These are phyloP conservation scores for Coniochaeta sp. DNA, from an alignment of 2,329 filamentous ascomycete species.

Conservation along the genomic window DNA sequence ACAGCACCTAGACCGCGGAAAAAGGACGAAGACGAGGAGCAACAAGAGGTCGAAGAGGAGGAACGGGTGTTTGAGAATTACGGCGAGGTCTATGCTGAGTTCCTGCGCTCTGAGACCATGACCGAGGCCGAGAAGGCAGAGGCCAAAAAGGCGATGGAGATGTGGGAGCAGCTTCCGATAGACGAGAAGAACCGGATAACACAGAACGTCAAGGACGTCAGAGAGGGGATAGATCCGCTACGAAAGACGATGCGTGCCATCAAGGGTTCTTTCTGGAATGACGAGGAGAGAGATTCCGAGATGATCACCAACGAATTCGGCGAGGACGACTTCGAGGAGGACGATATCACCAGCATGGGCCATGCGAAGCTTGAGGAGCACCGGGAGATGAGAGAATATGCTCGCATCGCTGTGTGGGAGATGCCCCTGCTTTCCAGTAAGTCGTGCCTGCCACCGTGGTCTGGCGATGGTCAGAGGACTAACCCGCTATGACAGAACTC, in stretches of 20 bases:
- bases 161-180: slow-evolving; percentile 10
- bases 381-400: slow-evolving; percentile 81
- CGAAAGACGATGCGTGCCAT: slow-evolving; percentile 12
- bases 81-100: slow-evolving; percentile 9
- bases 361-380: slow-evolving; percentile 85
- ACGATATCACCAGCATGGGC: slow-evolving; percentile 76
- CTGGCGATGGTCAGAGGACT: slow-evolving; percentile 3
- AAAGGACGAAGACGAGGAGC: slow-evolving; percentile 4
- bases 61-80: slow-evolving; percentile 8
- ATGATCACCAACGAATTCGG: slow-evolving; percentile 44
- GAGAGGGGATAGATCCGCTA: slow-evolving; percentile 14
- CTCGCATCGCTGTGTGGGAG: slow-evolving; percentile 85
- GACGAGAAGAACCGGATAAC: slow-evolving; percentile 7
- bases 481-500: slow-evolving; percentile 49
- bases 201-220: slow-evolving; percentile 12
- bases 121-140: slow-evolving; percentile 14
- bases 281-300: slow-evolving; percentile 39
- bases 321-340: slow-evolving; percentile 60
- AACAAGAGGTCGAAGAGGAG: slow-evolving; percentile 3
- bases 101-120: slow-evolving; percentile 9
- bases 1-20: slow-evolving; percentile 9
- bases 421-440: slow-evolving; percentile 84
- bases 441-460: slow-evolving; percentile 23
- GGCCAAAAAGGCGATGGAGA: slow-evolving; percentile 8
- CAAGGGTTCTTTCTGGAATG: slow-evolving; percentile 38